Evolutionary conservation across 805 yeast genomes (phyloP).

Genomic region (Yarrowia porcina): DNA sequence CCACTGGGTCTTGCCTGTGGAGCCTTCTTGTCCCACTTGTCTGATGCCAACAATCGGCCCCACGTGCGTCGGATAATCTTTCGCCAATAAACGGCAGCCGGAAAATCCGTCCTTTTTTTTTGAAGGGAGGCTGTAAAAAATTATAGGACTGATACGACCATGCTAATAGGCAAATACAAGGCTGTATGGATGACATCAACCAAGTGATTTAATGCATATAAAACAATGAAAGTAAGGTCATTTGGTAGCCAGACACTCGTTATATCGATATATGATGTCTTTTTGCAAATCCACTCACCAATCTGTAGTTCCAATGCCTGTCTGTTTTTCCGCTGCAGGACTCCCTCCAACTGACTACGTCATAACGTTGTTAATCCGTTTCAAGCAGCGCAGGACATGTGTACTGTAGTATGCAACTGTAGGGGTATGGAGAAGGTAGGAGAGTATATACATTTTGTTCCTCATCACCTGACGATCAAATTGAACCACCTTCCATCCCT

Average conservation of each 20-base stretch:
- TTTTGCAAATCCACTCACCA: not conserved
- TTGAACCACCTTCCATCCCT: not conserved
- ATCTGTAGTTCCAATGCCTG: not conserved
- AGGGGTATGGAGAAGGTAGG: too few species aligned
- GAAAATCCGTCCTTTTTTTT: not conserved
- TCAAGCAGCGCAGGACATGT: not conserved
- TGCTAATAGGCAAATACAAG: not conserved
- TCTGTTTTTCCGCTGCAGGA: slow-evolving; percentile 18
- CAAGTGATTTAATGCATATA: too few species aligned
- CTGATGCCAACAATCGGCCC: not conserved
- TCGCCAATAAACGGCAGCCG: not conserved
- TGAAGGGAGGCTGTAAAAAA: not conserved
- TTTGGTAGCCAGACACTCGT: not conserved
- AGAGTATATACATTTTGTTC: too few species aligned
- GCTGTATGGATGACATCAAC: too few species aligned
- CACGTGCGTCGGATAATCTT: slow-evolving; percentile 16
- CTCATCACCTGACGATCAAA: not conserved
- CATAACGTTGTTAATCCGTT: not conserved
- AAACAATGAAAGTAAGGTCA: too few species aligned
- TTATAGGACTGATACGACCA: not conserved
- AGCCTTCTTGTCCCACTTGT: not conserved
- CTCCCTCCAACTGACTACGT: not conserved
- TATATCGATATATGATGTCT: not conserved
- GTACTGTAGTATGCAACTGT: not conserved
- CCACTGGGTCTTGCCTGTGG: not conserved